Evolutionary conservation across 345 rosid genomes (phyloP).

Genomic region (Syzygium aqueum): DNA sequence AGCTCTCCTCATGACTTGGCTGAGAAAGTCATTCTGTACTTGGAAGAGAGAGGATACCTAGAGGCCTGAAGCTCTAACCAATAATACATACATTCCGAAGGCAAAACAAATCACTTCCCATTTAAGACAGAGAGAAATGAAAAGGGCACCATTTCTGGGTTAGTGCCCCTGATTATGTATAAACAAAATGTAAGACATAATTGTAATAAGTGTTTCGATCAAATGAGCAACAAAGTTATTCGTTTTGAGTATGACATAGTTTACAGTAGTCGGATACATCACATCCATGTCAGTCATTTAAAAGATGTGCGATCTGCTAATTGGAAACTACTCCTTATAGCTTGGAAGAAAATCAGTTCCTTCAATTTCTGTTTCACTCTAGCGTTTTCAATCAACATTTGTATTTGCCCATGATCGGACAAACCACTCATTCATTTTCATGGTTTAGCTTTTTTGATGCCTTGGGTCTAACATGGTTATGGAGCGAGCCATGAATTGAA

Average conservation of each 20-base stretch:
- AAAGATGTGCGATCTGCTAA: not conserved
- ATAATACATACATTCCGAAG: not conserved
- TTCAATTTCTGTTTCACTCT: not conserved
- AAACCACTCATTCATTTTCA: not conserved
- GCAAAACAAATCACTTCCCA: not conserved
- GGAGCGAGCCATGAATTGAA: not conserved
- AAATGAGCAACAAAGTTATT: not conserved
- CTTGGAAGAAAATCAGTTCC: not conserved
- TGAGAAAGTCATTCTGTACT: constrained; percentile 49
- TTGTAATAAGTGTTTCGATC: not conserved
- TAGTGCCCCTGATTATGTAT: not conserved
- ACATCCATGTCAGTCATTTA: not conserved
- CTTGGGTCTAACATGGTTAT: not conserved
- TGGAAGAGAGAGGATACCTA: constrained; percentile 58
- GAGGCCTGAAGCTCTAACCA: constrained; percentile 17
- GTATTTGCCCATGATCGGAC: not conserved
- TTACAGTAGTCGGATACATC: not conserved
- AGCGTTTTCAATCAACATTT: not conserved
- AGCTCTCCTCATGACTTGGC: constrained; percentile 54
- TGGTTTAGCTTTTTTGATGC: not conserved
- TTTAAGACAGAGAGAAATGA: not conserved
- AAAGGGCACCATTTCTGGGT: not conserved
- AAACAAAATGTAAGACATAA: not conserved
- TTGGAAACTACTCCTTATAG: not conserved
- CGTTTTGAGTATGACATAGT: not conserved